Conservation (phyloP, 2,329 filamentous ascomycete genomes). For the Fusarium austroafricanum region DNA sequence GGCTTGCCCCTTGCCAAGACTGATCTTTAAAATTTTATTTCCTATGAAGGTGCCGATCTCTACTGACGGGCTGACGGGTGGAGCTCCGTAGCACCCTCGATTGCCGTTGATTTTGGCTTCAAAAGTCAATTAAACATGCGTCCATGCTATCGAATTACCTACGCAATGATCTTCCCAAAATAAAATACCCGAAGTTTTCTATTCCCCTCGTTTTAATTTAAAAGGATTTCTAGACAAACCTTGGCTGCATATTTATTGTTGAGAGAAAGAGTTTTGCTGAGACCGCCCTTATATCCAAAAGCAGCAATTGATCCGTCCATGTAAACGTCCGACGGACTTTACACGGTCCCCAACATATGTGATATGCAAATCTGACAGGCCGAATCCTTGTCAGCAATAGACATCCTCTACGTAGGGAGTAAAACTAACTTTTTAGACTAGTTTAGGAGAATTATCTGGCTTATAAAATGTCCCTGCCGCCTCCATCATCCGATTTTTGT, state of each 20-base stretch:
- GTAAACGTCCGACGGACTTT: slow-evolving; percentile 24
- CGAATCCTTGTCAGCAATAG: slow-evolving; percentile 4
- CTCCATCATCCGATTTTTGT: background rate
- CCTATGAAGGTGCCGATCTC: background rate
- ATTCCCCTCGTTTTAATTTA: background rate
- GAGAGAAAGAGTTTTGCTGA: slow-evolving; percentile 10
- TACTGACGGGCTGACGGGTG: background rate
- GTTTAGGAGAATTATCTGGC: background rate
- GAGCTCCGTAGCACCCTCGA: background rate
- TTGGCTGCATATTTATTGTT: slow-evolving; percentile 23
- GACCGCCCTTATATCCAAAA: slow-evolving; percentile 16
- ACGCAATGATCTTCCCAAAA: background rate
- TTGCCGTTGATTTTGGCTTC: background rate
- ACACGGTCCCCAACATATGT: slow-evolving; percentile 4
- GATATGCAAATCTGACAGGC: slow-evolving; percentile 6
- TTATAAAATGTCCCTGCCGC: slow-evolving; percentile 3
- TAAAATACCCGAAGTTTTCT: background rate
- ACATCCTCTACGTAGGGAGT: background rate
- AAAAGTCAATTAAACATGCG: background rate
- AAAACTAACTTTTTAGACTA: background rate
- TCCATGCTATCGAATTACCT: too few species aligned
- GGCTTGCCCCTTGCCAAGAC: slow-evolving; percentile 2
- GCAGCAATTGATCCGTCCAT: slow-evolving; percentile 19
- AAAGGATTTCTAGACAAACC: background rate
- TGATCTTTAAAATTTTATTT: background rate